Conservation (phyloP, 345 rosid species). For the Fremontodendron californicum region DNA sequence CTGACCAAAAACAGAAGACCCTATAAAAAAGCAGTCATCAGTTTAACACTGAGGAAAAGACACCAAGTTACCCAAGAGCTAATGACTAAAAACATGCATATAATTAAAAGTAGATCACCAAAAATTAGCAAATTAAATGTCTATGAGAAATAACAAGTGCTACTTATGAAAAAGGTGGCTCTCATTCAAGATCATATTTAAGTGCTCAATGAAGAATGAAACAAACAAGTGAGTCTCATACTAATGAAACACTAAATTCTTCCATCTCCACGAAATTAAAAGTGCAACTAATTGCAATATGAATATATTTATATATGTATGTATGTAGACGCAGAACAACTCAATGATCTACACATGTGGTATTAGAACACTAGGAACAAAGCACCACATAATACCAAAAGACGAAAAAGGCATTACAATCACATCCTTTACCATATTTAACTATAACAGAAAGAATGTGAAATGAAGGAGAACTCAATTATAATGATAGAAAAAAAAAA, state of each 20-base stretch:
- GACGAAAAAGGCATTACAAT: background rate
- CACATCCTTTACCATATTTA: background rate
- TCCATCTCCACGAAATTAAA: background rate
- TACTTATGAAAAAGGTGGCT: background rate
- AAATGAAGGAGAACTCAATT: background rate
- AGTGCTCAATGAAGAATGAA: background rate
- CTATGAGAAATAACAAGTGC: background rate
- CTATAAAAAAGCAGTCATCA: conserved; percentile 27
- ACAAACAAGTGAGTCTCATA: background rate
- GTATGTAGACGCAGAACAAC: background rate
- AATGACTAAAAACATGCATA: conserved; percentile 1
- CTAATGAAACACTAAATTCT: conserved; percentile 6
- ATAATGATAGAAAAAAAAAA: background rate
- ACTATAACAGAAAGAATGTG: background rate
- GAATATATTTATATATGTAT: background rate
- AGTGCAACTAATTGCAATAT: background rate
- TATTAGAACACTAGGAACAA: background rate
- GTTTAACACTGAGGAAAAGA: background rate
- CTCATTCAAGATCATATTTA: background rate
- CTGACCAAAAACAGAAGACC: conserved; percentile 70
- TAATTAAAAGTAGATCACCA: background rate
- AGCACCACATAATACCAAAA: background rate
- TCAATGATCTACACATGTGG: background rate
- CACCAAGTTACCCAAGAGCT: background rate
- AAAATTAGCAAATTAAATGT: background rate